Evolutionary conservation across 495 filamentous ascomycete genomes (phyloP), one percentile per base, ranked within the genome.

Genomic region (Podospora pseudoanserina): DNA sequence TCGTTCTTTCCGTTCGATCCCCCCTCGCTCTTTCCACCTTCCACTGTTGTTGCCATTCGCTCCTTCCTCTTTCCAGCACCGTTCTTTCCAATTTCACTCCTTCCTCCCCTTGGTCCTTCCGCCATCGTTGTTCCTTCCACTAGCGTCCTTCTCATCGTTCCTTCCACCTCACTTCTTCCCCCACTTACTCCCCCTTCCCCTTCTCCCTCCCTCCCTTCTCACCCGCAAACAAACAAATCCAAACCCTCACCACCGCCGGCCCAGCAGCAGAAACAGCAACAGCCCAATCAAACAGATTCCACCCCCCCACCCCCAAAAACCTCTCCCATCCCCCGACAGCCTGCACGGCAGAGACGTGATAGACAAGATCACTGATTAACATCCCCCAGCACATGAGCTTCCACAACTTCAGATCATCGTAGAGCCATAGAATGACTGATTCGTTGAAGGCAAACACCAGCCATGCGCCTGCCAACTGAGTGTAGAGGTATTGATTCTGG

Each of bases 391-490:
- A 76, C 30, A 77, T 59, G 28, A 76, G 62, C 49, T 76, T 75
- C 87, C 87, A 90, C 27, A 89, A 83, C 6, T 76, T 71, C 13
- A 84, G 61, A 72, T 89, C 85, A 44, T 76, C 74, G 5, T 82
- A 83, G 34, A 78, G 65, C 19, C 84, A 82, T 56, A 90, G 76
- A 20, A 89, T 80, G 23, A 89, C 74, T 18, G 84, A 85, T 75
- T 88, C 85, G 74, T 82, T 86, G 64, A 89, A 71, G 65, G 85
- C 84, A 67, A 89, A 86, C 66, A 83, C 69, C 7, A 86, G 70
- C 77, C 86, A 86, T 16, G 80, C 68, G 70, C 85, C 83, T 30
- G 78, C 83, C 7, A 86, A 77, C 71, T 85, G 81, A 15, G 78
- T 79, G 56, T 84, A 81, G n/a, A 82, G 78, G 60, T 69, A 71